Evolutionary conservation across 2,329 filamentous ascomycete species (phyloP).

Genomic region (Beauveria rudraprayagi): DNA sequence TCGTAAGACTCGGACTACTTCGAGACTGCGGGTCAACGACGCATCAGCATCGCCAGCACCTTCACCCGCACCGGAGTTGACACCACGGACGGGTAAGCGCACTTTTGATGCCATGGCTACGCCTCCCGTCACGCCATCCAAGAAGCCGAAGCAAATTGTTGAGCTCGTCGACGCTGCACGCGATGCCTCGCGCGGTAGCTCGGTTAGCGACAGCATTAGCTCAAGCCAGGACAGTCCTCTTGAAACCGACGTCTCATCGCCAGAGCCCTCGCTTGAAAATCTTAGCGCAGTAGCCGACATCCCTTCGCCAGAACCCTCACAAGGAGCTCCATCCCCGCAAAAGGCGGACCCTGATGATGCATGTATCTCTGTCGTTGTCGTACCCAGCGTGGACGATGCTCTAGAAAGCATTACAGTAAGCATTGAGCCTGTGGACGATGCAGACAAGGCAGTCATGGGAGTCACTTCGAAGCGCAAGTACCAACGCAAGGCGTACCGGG

Average conservation of each 20-base stretch:
- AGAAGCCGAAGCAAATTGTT: conserved; percentile 33
- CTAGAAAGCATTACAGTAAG: conserved; percentile 18
- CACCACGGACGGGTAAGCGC: conserved; percentile 29
- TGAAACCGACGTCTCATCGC: conserved; percentile 41
- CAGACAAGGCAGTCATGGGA: conserved; percentile 9
- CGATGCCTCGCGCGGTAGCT: conserved; percentile 31
- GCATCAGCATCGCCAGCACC: conserved; percentile 16
- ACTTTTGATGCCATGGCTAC: conserved; percentile 39
- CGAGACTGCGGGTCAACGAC: conserved; percentile 25
- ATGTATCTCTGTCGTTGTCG: neutral
- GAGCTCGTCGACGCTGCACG: conserved; percentile 21
- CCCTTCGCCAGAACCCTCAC: conserved; percentile 4
- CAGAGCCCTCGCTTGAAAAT: conserved; percentile 23
- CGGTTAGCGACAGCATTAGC: conserved; percentile 21
- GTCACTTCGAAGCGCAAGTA: conserved; percentile 25
- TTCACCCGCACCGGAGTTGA: conserved; percentile 21
- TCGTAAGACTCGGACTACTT: conserved; percentile 26
- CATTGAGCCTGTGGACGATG: conserved; percentile 18
- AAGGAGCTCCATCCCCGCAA: conserved; percentile 4
- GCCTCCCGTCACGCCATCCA: conserved; percentile 48
- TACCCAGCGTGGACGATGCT: neutral
- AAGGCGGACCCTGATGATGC: neutral
- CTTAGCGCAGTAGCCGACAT: neutral
- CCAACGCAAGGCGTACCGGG: conserved; percentile 26
- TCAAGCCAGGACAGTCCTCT: conserved; percentile 21